Conservation (phyloP, 1,284 basidiomycete species). For the Ganoderma sp. region DNA sequence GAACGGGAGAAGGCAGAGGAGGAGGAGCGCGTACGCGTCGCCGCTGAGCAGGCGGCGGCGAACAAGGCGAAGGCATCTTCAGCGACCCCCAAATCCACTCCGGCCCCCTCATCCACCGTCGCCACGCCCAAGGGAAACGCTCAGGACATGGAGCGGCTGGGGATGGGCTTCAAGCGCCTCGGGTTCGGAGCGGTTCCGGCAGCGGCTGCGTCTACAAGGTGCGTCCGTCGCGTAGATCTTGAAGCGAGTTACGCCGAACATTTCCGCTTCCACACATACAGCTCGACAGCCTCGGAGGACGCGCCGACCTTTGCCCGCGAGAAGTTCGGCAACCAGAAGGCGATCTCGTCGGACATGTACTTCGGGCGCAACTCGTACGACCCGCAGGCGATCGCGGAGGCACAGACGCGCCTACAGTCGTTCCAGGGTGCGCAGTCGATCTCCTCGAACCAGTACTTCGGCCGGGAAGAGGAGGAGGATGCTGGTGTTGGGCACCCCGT, state of each 20-base stretch:
- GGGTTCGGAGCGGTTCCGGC: constrained; percentile 87
- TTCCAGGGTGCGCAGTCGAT: too few species aligned
- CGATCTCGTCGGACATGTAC: too few species aligned
- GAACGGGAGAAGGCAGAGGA: constrained; percentile 75
- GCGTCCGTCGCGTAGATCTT: constrained; percentile 37
- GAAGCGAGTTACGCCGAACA: constrained; percentile 22
- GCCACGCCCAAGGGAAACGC: constrained; percentile 44
- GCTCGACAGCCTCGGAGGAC: constrained; percentile 55
- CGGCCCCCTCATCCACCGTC: constrained; percentile 20
- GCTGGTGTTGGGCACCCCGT: constrained; percentile 42
- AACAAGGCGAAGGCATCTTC: constrained; percentile 36
- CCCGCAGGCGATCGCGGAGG: too few species aligned
- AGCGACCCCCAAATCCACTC: constrained; percentile 37
- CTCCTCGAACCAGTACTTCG: constrained; percentile 68
- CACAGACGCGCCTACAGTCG: too few species aligned
- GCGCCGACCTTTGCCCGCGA: constrained; percentile 84
- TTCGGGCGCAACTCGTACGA: too few species aligned
- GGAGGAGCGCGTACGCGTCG: constrained; percentile 64
- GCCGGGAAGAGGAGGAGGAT: constrained; percentile 85
- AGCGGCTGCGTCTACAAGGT: constrained; percentile 57
- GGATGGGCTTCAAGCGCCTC: constrained; percentile 84
- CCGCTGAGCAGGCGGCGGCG: constrained; percentile 52
- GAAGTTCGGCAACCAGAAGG: constrained; percentile 81
- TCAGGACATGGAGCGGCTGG: constrained; percentile 66
- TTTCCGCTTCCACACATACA: not conserved